These are phyloP conservation scores for Pleurozium schreberi DNA, from an alignment of 225 moss, liverwort and hornwort genomes.

Conservation along the genomic window DNA sequence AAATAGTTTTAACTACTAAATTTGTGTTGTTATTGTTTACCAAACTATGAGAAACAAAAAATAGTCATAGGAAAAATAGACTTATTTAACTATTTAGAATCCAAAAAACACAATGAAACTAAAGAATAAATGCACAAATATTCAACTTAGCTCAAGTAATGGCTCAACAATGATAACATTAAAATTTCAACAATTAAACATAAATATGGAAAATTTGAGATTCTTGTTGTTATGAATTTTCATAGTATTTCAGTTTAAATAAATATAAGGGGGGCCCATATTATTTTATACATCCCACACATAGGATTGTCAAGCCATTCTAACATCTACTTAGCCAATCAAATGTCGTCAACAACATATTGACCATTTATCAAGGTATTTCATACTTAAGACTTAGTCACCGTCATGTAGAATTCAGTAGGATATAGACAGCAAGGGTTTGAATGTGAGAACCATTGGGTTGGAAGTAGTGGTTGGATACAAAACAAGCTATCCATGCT, in stretches of 20 bases:
- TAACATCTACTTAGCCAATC: rapidly evolving
- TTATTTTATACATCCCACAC: neutral
- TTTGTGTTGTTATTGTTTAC: neutral
- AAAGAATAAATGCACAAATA: no score
- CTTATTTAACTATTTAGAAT: rapidly evolving
- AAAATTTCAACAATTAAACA: neutral
- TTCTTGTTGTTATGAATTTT: neutral
- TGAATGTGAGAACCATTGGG: neutral
- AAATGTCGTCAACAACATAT: neutral
- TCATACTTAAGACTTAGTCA: no score
- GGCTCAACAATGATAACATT: neutral
- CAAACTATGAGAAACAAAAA: neutral
- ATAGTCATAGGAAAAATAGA: neutral
- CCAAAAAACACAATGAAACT: neutral
- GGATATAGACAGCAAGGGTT: no score
- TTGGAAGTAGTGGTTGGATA: neutral
- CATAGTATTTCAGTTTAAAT: neutral
- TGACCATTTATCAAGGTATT: neutral
- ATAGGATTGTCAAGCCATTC: neutral
- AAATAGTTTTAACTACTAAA: no score
- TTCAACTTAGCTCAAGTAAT: neutral
- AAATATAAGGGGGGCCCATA: neutral
- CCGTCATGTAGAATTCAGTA: no score
- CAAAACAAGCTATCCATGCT: rapidly evolving
- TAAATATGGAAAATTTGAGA: neutral